Base-by-base conservation (phyloP, 78 protist genomes). In the Dictyostelium firmibasis region DNA sequence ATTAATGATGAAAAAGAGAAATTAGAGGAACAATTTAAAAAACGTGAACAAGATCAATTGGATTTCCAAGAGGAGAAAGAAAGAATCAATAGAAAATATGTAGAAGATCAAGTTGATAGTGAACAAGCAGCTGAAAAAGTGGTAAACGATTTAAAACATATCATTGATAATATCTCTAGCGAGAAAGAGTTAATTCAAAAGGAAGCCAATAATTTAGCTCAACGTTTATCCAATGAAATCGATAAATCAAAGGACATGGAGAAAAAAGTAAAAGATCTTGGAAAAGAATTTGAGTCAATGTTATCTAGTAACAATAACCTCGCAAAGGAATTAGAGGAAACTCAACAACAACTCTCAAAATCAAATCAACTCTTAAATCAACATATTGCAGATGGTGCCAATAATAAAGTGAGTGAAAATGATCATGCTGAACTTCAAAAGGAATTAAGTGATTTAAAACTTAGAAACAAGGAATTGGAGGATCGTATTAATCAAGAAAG, bases 171-270 rank as follows among this genome's bases (percentile, higher is more conserved):
- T 8, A 60, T 43, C 18, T 35, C 50, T 18, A 60, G 36, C 60
- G 94, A 89, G 6, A 81, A 67, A 18, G 86, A 78, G 1, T 4
- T 33, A 1, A 64, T 81, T 69, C 86, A 89, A 38, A 29, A 16
- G 18, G 94, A 89, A 43, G 60, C 85, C 0, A 81, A 69, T 35
- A 81, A 62, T 43, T 50, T 89, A 7, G 94, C 94, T 3, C 76
- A 89, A 27, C 18, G 94, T 31, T 75, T 89, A 16, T 81, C 86
- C 18, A 70, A 70, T 23, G 81, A 81, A 70, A 35, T 76, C 18
- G 94, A 89, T 27, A 89, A 89, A 78, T 23, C 64, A 7, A 69
- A 78, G 18, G 94, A 89, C 4, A 35, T 57, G 16, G 94, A 89
- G 57, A 64, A 33, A 44, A 13, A 44, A 60, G 57, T 69, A 14